These are phyloP conservation scores for Arachis monticola DNA, from an alignment of 331 rosid species.

Conservation along the genomic window DNA sequence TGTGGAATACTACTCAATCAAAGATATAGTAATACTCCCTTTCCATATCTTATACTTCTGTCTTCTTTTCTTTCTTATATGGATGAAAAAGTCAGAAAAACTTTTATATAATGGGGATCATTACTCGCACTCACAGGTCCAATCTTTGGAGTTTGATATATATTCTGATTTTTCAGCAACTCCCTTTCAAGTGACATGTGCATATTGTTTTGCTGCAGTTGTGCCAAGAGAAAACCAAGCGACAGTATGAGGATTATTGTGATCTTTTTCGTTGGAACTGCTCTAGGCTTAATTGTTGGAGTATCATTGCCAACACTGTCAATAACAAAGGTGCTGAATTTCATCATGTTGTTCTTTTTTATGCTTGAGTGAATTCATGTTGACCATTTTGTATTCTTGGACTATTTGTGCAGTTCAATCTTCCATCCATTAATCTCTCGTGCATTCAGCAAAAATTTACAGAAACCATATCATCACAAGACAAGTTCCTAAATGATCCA, in stretches of 20 bases:
- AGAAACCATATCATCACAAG: constrained; percentile 49
- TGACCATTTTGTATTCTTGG: constrained; percentile 22
- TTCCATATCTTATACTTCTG: constrained; percentile 19
- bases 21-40: not conserved
- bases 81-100: constrained; percentile 49
- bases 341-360: constrained; percentile 27
- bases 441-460: constrained; percentile 45
- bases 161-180: constrained; percentile 22
- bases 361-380: constrained; percentile 7
- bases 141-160: constrained; percentile 25
- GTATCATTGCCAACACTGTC: constrained; percentile 74
- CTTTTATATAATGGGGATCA: constrained; percentile 68
- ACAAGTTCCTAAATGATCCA: constrained; percentile 47
- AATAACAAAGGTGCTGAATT: constrained; percentile 67
- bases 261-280: constrained; percentile 73
- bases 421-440: constrained; percentile 59
- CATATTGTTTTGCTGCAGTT: constrained; percentile 59
- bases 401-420: constrained; percentile 59
- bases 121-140: constrained; percentile 82
- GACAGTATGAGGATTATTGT: constrained; percentile 76
- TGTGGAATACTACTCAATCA: not conserved
- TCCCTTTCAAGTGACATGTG: constrained; percentile 35
- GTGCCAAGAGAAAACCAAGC: constrained; percentile 65
- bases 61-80: constrained; percentile 40
- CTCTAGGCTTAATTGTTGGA: constrained; percentile 85